Evolutionary conservation across 2,329 filamentous ascomycete species (phyloP).

Genomic region (Mollisia scopiformis): DNA sequence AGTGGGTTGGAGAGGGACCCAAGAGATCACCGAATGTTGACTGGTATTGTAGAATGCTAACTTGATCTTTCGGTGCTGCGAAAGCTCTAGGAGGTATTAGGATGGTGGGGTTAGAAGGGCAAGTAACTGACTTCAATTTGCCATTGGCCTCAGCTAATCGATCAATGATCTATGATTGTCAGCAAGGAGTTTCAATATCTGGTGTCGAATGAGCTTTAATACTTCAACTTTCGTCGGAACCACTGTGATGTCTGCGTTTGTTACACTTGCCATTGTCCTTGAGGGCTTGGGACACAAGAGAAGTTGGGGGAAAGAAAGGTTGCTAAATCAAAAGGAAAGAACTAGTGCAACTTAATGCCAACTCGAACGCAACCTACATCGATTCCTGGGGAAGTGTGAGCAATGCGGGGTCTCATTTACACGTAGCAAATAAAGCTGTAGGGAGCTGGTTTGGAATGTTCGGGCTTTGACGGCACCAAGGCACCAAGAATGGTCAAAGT

Average conservation of each 20-base stretch:
- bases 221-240: slow-evolving; percentile 24
- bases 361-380: not conserved
- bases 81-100: slow-evolving; percentile 23
- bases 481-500: not conserved
- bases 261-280: slow-evolving; percentile 26
- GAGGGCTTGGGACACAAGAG: not conserved
- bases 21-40: slow-evolving; percentile 39
- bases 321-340: not conserved
- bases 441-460: not conserved
- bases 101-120: not conserved
- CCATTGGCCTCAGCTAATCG: slow-evolving; percentile 30
- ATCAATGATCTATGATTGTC: slow-evolving; percentile 25
- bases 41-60: slow-evolving; percentile 44
- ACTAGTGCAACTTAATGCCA: not conserved
- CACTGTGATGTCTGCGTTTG: slow-evolving; percentile 23
- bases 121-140: slow-evolving; percentile 23
- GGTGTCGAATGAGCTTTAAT: not conserved
- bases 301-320: not conserved
- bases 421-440: not conserved
- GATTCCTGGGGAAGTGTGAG: not conserved
- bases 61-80: slow-evolving; percentile 25
- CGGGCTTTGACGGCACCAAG: not conserved
- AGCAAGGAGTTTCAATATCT: not conserved
- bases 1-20: slow-evolving; percentile 39
- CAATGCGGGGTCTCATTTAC: not conserved